These are phyloP conservation scores for Verticillium dahliae DNA, from an alignment of 2,329 filamentous ascomycete genomes.

Conservation along the genomic window DNA sequence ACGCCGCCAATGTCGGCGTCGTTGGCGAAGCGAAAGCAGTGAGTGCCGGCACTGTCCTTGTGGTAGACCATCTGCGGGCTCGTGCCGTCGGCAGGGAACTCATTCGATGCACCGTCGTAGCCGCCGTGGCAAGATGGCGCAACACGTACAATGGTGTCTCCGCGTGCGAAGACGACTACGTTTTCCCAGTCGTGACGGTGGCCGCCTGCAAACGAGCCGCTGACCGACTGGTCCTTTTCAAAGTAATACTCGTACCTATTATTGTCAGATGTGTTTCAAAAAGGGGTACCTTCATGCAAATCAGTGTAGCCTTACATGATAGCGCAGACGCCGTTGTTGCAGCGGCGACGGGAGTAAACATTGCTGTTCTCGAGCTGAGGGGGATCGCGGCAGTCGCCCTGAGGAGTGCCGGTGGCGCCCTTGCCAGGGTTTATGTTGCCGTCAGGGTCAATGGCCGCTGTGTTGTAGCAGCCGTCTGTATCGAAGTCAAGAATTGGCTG, in stretches of 20 bases:
- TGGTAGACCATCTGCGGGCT: constrained; percentile 20
- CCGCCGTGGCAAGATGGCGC: constrained; percentile 20
- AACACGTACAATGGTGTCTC: constrained; percentile 16
- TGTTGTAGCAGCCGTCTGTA: constrained; percentile 35
- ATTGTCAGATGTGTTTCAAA: not conserved
- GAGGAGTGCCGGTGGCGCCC: constrained; percentile 15
- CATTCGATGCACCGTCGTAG: constrained; percentile 16
- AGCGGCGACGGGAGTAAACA: constrained; percentile 22
- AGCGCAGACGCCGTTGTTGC: constrained; percentile 26
- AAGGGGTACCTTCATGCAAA: not conserved
- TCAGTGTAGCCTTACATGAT: constrained; percentile 14
- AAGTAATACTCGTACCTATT: constrained; percentile 37
- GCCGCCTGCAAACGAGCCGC: constrained; percentile 20
- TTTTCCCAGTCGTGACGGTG: constrained; percentile 35
- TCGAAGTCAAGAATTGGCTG: constrained; percentile 33
- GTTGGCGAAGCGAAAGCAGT: constrained; percentile 23
- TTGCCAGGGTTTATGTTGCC: constrained; percentile 23
- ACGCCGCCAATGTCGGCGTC: constrained; percentile 15
- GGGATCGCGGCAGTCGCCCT: constrained; percentile 18
- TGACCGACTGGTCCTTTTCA: constrained; percentile 31
- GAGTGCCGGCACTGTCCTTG: constrained; percentile 20
- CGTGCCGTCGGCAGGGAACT: constrained; percentile 13
- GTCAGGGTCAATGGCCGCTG: constrained; percentile 32
- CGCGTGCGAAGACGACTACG: constrained; percentile 22
- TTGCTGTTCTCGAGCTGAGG: constrained; percentile 23